Conservation (phyloP, 2,329 filamentous ascomycete species). For the Metarhizium brunneum region DNA sequence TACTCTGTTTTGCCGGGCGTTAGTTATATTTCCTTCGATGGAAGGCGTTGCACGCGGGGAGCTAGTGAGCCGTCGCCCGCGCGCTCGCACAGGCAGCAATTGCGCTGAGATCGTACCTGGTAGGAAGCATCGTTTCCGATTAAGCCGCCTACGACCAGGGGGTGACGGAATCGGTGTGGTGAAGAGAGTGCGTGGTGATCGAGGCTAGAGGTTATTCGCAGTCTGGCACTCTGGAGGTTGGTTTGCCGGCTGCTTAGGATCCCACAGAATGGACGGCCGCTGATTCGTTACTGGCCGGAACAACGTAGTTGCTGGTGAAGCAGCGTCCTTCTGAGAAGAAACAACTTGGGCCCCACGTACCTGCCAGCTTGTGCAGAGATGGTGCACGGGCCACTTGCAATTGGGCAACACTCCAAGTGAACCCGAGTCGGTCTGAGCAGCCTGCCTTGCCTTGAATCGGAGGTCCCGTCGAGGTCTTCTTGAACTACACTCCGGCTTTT, state of each 20-base stretch:
- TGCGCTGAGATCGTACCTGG: conserved; percentile 22
- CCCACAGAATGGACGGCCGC: neutral
- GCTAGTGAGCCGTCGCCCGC: neutral
- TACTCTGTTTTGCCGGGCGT: conserved; percentile 20
- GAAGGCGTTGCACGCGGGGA: neutral
- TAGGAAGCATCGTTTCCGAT: conserved; percentile 27
- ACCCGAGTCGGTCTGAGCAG: neutral
- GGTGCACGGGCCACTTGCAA: conserved; percentile 12
- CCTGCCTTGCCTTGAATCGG: neutral
- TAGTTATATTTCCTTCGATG: neutral
- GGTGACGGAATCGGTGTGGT: neutral
- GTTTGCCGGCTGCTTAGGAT: neutral
- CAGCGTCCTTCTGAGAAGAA: too few relatives aligned
- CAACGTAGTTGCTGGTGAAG: conserved; percentile 10
- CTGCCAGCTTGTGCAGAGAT: neutral
- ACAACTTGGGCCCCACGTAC: too few relatives aligned
- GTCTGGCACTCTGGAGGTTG: neutral
- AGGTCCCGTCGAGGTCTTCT: neutral
- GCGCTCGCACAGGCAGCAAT: neutral
- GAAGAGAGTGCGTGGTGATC: neutral
- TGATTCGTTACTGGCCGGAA: conserved; percentile 11
- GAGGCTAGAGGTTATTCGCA: neutral
- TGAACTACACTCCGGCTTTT: neutral
- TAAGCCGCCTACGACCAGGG: neutral
- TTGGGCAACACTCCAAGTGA: neutral